Conservation (phyloP, 1,284 basidiomycete species). For the Xerocomus minutiporus region DNA sequence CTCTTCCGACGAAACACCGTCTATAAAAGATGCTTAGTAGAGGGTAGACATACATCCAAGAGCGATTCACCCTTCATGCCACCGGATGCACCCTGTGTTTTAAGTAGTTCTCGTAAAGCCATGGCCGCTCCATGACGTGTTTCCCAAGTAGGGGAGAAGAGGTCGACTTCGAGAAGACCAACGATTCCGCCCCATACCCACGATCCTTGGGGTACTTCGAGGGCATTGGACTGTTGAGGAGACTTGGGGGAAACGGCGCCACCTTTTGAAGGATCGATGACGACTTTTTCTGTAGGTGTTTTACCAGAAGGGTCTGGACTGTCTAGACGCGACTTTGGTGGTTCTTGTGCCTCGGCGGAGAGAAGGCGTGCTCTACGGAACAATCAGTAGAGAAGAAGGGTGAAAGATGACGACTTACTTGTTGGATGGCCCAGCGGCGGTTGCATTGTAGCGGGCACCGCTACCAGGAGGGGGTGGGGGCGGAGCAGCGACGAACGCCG, state of each 20-base stretch:
- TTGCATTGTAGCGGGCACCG: constrained; percentile 51
- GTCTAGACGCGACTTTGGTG: constrained; percentile 49
- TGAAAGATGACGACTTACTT: constrained; percentile 45
- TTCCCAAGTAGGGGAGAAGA: constrained; percentile 91
- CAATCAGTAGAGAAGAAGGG: constrained; percentile 13
- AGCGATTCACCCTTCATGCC: constrained; percentile 65
- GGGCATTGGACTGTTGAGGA: constrained; percentile 65
- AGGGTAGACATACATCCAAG: neutral
- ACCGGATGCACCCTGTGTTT: constrained; percentile 77
- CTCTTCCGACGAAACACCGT: constrained; percentile 45
- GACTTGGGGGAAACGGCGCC: constrained; percentile 75
- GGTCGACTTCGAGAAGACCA: constrained; percentile 77
- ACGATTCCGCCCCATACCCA: constrained; percentile 91
- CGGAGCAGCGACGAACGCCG: constrained; percentile 68
- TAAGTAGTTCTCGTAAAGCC: constrained; percentile 86
- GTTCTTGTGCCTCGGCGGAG: constrained; percentile 48
- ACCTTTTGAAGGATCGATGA: constrained; percentile 74
- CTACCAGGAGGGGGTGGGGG: constrained; percentile 55
- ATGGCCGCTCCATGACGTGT: constrained; percentile 92
- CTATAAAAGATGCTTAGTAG: constrained; percentile 32
- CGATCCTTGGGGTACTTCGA: constrained; percentile 66
- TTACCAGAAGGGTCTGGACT: constrained; percentile 45
- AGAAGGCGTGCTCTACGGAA: constrained; percentile 61
- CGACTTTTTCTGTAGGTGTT: constrained; percentile 54
- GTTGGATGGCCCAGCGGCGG: constrained; percentile 49